These are phyloP conservation scores for Perilla frutescens DNA, from an alignment of 257 asterid genomes.

Conservation along the genomic window DNA sequence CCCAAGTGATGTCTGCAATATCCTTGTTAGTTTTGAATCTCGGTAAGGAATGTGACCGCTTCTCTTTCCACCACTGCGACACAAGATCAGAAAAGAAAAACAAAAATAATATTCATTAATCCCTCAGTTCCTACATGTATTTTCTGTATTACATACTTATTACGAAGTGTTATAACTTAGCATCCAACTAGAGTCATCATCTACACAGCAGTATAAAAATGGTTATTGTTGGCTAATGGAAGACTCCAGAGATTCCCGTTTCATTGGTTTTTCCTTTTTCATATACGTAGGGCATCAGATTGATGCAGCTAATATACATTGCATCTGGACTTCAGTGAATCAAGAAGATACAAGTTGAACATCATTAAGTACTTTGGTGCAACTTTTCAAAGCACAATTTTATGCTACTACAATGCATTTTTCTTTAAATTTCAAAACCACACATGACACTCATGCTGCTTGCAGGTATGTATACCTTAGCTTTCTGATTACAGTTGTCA, in stretches of 20 bases:
- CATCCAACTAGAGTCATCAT: background rate
- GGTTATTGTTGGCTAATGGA: background rate
- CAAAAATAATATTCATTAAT: background rate
- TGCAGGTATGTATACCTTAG: slow-evolving; percentile 57
- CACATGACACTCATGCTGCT: slow-evolving; percentile 26
- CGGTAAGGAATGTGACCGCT: slow-evolving; percentile 87
- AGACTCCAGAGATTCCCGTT: background rate
- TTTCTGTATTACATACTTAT: background rate
- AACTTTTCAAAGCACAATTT: background rate
- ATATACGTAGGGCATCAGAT: slow-evolving; percentile 5
- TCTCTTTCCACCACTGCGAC: slow-evolving; percentile 74
- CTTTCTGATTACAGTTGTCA: slow-evolving; percentile 94
- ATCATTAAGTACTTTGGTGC: too few relatives aligned
- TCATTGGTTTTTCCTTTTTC: background rate
- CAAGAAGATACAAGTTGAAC: background rate
- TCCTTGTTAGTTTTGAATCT: slow-evolving; percentile 92
- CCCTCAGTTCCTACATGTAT: background rate
- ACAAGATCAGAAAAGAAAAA: slow-evolving; percentile 18
- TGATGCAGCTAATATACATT: background rate
- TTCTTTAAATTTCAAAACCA: slow-evolving; percentile 22
- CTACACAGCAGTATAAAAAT: background rate
- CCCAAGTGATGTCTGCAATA: slow-evolving; percentile 90
- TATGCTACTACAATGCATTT: background rate
- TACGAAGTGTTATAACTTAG: background rate
- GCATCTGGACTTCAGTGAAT: background rate